Base-by-base conservation (phyloP, 495 filamentous ascomycete species). In the Pyrenopolyporus hunteri region DNA sequence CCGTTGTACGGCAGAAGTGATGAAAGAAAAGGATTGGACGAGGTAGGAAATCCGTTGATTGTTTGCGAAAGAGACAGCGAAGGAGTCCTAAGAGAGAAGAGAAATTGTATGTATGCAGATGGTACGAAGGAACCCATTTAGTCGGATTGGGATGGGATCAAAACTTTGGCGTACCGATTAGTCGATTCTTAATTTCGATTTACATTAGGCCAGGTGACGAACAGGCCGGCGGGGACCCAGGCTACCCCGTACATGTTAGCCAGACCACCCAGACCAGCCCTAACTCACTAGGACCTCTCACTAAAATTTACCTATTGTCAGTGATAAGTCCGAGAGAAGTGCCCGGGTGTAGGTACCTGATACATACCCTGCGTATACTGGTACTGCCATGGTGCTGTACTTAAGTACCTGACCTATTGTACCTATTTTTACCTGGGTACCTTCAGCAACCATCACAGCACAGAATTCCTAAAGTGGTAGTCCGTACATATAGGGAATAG, bases 101-200 rank as follows among this genome's bases (percentile, higher is more conserved):
- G 19, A 16, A 40, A 3, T 40, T 40, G 4, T 19, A 9, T 25
- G 23, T 14, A 29, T 29, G 26, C 4, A 44, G 2, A 44, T 23
- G 36, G n/a, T 29, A 23, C 33, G 37, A 45, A 36, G 19, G 29
- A 40, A 39, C 16, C 7, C 37, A 16, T n/a, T n/a, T n/a, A 20
- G 40, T 45, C 23, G 23, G 16, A 23, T 44, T 31, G 44, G 37
- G 29, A 54, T 44, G 25, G 28, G 42, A 29, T 39, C 23, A 51
- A 37, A 31, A 32, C 50, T 35, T 31, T 43, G 44, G 39, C 39
- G 43, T 53, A 22, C 13, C 17, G 23, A 31, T 17, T 26, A 13
- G 28, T 45, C 20, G 13, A 45, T 45, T 20, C 43, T 54, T 59
- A 55, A 59, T 64, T 64, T 64, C 29, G 55, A 59, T 64, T 54